These are phyloP conservation scores for Pseudozyma hubeiensis DNA, from an alignment of 1,284 basidiomycete species.

Conservation along the genomic window DNA sequence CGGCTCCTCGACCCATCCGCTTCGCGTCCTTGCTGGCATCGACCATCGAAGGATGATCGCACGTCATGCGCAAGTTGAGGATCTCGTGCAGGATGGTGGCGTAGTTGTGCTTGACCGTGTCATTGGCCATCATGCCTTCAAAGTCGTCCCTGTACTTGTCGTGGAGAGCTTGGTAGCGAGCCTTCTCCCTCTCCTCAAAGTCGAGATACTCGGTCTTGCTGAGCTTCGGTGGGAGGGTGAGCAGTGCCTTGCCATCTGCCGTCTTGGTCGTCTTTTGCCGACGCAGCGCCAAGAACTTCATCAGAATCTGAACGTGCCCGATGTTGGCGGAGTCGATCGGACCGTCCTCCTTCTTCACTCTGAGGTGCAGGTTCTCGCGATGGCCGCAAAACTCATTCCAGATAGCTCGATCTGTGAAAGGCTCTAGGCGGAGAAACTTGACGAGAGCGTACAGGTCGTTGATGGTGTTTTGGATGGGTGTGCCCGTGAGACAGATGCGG, in stretches of 20 bases:
- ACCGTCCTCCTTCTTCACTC: slow-evolving; percentile 45
- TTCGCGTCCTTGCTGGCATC: slow-evolving; percentile 71
- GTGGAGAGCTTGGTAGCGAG: slow-evolving; percentile 88
- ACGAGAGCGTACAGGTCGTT: slow-evolving; percentile 97
- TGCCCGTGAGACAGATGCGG: slow-evolving; percentile 92
- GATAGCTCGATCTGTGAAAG: slow-evolving; percentile 89
- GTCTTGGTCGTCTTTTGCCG: slow-evolving; percentile 91
- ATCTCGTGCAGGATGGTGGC: slow-evolving; percentile 93
- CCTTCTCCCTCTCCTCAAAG: slow-evolving; percentile 84
- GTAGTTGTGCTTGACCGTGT: slow-evolving; percentile 92
- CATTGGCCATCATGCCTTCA: slow-evolving; percentile 84
- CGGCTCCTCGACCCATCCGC: slow-evolving; percentile 74
- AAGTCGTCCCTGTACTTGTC: slow-evolving; percentile 90
- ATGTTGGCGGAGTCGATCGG: slow-evolving; percentile 83
- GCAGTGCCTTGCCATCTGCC: slow-evolving; percentile 83
- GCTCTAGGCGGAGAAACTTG: slow-evolving; percentile 91
- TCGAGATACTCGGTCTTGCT: slow-evolving; percentile 87
- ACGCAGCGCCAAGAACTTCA: slow-evolving; percentile 95
- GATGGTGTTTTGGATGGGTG: slow-evolving; percentile 97
- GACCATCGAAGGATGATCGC: slow-evolving; percentile 93
- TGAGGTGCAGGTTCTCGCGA: slow-evolving; percentile 77
- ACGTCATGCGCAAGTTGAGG: slow-evolving; percentile 85
- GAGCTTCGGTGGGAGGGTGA: slow-evolving; percentile 82
- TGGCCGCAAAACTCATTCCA: slow-evolving; percentile 94
- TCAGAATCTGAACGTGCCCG: slow-evolving; percentile 92